phyloP scores from a whole-genome alignment of 148 eudicot species.

The Fagopyrum esculentum region DNA sequence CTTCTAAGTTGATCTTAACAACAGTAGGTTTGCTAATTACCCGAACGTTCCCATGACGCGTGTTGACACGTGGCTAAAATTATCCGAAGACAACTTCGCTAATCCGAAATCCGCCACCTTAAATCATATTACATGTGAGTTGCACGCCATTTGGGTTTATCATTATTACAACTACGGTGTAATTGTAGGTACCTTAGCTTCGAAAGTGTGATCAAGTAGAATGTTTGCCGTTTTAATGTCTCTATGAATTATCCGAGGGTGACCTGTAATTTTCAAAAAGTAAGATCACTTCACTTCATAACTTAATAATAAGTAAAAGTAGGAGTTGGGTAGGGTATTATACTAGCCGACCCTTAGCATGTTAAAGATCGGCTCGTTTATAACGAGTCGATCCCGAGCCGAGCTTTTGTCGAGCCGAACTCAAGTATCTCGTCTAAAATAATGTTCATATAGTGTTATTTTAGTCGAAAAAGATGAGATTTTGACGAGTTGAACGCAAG shows the following conservation, averaged over 20 bases:
- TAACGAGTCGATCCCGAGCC: no score
- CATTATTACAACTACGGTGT: no score
- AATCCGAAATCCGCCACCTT: conserved; percentile 95
- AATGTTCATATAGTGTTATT: no score
- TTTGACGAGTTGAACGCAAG: no score
- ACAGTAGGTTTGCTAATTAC: conserved; percentile 22
- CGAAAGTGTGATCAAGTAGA: conserved; percentile 45
- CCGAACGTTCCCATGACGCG: conserved; percentile 96
- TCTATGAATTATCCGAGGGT: conserved; percentile 74
- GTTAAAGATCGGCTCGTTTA: no score
- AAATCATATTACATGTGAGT: background rate
- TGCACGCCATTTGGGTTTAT: background rate
- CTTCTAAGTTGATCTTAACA: background rate
- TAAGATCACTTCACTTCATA: no score
- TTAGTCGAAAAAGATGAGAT: no score
- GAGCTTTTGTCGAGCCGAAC: no score
- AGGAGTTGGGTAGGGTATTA: no score
- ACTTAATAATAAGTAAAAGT: no score
- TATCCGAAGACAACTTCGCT: conserved; percentile 68
- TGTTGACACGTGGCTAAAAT: conserved; percentile 69
- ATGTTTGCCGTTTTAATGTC: conserved; percentile 81
- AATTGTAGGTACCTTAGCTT: conserved; percentile 52
- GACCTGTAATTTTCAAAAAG: conserved; percentile 29
- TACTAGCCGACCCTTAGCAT: no score
- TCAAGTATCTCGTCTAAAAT: no score